These are phyloP conservation scores for Colletotrichum sp. DNA, from an alignment of 2,329 filamentous ascomycete species.

Conservation along the genomic window DNA sequence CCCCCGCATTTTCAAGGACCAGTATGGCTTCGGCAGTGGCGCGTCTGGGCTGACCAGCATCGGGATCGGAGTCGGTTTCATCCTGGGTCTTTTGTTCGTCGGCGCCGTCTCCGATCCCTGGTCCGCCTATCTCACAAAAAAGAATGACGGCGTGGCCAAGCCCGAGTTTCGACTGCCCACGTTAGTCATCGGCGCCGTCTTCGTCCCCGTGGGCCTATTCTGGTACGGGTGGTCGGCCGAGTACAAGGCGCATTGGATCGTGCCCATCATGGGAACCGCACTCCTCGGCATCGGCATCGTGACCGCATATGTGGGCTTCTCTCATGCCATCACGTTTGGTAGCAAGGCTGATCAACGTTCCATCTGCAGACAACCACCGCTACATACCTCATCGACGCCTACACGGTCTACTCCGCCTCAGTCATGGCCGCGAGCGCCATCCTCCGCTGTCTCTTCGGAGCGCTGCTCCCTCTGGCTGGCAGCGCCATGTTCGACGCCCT, in stretches of 20 bases:
- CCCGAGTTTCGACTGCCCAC: conserved; percentile 27
- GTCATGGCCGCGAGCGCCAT: conserved; percentile 71
- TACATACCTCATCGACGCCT: conserved; percentile 60
- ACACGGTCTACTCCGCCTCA: conserved; percentile 63
- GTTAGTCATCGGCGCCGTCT: conserved; percentile 21
- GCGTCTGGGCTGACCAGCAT: conserved; percentile 48
- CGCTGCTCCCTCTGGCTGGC: conserved; percentile 56
- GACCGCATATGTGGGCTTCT: background rate
- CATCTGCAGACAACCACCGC: background rate
- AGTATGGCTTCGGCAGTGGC: conserved; percentile 35
- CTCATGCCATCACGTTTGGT: fast-evolving
- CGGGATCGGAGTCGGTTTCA: conserved; percentile 47
- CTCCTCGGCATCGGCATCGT: conserved; percentile 51
- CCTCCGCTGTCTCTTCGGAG: conserved; percentile 52
- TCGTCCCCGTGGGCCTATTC: conserved; percentile 51
- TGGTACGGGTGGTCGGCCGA: conserved; percentile 65
- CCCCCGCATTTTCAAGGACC: conserved; percentile 38
- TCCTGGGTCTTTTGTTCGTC: conserved; percentile 2
- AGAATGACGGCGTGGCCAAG: conserved; percentile 19
- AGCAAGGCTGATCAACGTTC: background rate
- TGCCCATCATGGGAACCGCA: conserved; percentile 62
- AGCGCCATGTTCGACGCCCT: conserved; percentile 54
- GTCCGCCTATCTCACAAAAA: conserved; percentile 15
- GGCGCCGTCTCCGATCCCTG: conserved; percentile 19
- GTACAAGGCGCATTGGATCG: conserved; percentile 59